A percentile compares a stretch with the other conserved stretches of the same genome.
phyloP scores from a whole-genome alignment of 768 basidiomycete genomes.

The Hygrophoropsis aurantiaca region DNA sequence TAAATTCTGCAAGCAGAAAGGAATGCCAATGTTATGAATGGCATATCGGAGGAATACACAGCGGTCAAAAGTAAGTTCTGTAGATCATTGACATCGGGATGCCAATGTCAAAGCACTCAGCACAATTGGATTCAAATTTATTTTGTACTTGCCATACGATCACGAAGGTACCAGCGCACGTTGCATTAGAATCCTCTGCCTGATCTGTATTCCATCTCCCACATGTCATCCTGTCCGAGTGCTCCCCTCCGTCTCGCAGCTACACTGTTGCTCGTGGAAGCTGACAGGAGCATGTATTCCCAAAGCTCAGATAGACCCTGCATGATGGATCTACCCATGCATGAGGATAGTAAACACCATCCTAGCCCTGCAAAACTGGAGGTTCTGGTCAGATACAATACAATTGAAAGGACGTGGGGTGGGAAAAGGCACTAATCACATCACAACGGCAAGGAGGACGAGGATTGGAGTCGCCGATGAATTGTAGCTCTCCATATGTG shows the following conservation, averaged over 20 bases:
- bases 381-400: conserved; percentile 3
- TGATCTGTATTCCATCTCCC: conserved; percentile 58
- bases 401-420: conserved; percentile 1
- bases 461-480: conserved; percentile 41
- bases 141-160: no score
- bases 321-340: conserved; percentile 54
- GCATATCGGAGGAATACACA: no score
- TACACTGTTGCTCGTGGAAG: conserved; percentile 26
- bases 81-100: no score
- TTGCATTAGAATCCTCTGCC: conserved; percentile 24
- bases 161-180: no score
- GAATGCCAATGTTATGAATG: no score
- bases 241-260: conserved; percentile 36
- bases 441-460: conserved; percentile 45
- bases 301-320: conserved; percentile 47
- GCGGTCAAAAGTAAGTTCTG: no score
- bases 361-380: conserved; percentile 48
- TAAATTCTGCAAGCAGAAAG: no score
- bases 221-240: conserved; percentile 49
- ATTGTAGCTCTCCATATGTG: conserved; percentile 16
- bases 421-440: conserved; percentile 34
- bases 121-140: no score
- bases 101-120: no score
- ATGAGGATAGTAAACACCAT: conserved; percentile 71
- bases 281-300: conserved; percentile 43